phyloP scores from a whole-genome alignment of 805 yeast genomes.

The Sugiyamaella lignohabitans region DNA sequence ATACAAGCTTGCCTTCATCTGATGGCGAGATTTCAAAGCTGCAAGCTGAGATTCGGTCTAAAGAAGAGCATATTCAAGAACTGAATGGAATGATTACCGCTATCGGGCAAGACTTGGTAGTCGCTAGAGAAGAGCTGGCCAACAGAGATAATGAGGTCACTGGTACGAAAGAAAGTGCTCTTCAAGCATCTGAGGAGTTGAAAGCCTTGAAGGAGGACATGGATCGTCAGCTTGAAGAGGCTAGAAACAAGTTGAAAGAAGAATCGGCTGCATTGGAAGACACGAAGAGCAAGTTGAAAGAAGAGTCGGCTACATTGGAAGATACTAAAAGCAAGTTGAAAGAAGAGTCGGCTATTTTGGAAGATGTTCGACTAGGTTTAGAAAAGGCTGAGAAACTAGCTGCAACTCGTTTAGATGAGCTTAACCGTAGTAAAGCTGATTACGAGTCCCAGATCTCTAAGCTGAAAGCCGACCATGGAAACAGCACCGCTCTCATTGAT shows the following conservation, averaged over 20 bases:
- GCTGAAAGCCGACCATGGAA: too few relatives aligned
- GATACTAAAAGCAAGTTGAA: not conserved
- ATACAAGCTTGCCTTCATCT: not conserved
- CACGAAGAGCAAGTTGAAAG: not conserved
- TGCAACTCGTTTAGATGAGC: too few relatives aligned
- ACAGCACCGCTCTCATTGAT: too few relatives aligned
- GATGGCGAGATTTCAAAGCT: not conserved
- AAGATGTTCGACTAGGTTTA: too few relatives aligned
- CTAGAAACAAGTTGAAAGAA: not conserved
- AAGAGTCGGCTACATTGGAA: not conserved
- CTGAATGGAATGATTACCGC: slow-evolving; percentile 69
- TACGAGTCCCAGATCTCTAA: too few relatives aligned
- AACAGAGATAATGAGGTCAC: slow-evolving; percentile 30
- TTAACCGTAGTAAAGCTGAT: too few relatives aligned
- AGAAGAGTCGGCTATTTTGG: not conserved
- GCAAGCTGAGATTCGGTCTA: not conserved
- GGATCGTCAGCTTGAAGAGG: slow-evolving; percentile 1
- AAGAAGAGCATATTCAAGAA: slow-evolving; percentile 55
- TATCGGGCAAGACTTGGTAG: slow-evolving; percentile 75
- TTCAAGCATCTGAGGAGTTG: slow-evolving; percentile 1
- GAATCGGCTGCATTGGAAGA: not conserved
- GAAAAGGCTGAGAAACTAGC: too few relatives aligned
- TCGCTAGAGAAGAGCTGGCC: slow-evolving; percentile 56
- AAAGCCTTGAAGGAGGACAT: not conserved
- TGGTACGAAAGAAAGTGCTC: not conserved